These are phyloP conservation scores for Hypoxylon fragiforme DNA, from an alignment of 495 filamentous ascomycete species.

Conservation along the genomic window DNA sequence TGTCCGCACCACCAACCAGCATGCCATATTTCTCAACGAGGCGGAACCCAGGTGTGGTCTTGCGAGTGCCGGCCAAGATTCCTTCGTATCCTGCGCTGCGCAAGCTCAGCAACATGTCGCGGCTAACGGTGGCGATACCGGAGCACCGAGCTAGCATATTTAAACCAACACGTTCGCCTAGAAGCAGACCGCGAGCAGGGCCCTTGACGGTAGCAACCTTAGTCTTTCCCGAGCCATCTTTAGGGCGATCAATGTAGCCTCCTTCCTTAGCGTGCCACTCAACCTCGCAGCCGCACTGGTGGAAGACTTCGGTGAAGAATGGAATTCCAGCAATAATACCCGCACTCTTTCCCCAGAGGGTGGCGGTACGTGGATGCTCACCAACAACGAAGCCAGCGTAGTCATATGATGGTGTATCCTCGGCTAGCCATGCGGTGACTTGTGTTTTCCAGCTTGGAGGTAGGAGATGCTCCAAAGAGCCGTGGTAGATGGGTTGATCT, in stretches of 20 bases:
- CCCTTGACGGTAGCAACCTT: slow-evolving; percentile 82
- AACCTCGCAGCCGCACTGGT: slow-evolving; percentile 83
- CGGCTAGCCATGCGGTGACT: slow-evolving; percentile 83
- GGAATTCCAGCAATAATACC: slow-evolving; percentile 90
- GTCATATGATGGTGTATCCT: slow-evolving; percentile 95
- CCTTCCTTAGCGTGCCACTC: slow-evolving; percentile 88
- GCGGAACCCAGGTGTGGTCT: slow-evolving; percentile 94
- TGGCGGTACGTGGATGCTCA: slow-evolving; percentile 72
- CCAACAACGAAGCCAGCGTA: slow-evolving; percentile 98
- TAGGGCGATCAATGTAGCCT: slow-evolving; percentile 53
- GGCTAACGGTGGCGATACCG: slow-evolving; percentile 77
- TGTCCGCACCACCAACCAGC: slow-evolving; percentile 87
- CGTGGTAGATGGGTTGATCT: slow-evolving; percentile 59
- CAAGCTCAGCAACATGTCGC: slow-evolving; percentile 53
- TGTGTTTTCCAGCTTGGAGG: slow-evolving; percentile 80
- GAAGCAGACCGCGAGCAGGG: slow-evolving; percentile 80
- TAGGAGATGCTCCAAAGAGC: slow-evolving; percentile 78
- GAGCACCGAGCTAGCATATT: slow-evolving; percentile 92
- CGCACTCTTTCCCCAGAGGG: slow-evolving; percentile 82
- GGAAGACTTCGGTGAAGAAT: slow-evolving; percentile 94
- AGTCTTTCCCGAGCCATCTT: slow-evolving; percentile 54
- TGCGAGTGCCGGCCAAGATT: slow-evolving; percentile 90
- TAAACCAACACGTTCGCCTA: slow-evolving; percentile 90
- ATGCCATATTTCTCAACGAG: slow-evolving; percentile 98
- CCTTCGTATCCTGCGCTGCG: slow-evolving; percentile 71